phyloP scores from a whole-genome alignment of 768 basidiomycete species.

The Hygrophoropsis aurantiaca region DNA sequence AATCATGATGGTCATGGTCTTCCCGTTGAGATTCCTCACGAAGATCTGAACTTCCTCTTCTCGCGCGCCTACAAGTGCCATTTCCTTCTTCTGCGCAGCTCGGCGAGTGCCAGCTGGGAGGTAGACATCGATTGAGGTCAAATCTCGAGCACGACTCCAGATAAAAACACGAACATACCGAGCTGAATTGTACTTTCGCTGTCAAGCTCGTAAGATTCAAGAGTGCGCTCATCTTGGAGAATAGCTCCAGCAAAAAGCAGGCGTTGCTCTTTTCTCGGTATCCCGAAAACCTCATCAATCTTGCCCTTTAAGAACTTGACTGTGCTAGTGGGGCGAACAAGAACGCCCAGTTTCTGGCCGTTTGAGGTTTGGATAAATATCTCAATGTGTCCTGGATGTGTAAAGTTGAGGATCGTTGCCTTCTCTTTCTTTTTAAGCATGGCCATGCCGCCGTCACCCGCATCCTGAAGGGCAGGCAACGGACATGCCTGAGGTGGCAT shows the following conservation, averaged over 20 bases:
- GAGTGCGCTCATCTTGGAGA: constrained; percentile 48
- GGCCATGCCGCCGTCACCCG: not conserved
- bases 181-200: constrained; percentile 10
- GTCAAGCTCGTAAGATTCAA: constrained; percentile 14
- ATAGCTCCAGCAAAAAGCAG: constrained; percentile 51
- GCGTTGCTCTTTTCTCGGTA: constrained; percentile 31
- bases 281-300: constrained; percentile 1
- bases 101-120: not conserved
- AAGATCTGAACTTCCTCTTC: constrained; percentile 34
- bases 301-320: constrained; percentile 1
- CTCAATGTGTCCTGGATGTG: constrained; percentile 2
- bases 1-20: constrained; percentile 50
- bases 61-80: constrained; percentile 28
- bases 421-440: not conserved
- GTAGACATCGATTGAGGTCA: not conserved
- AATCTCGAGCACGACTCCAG: not conserved
- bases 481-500: constrained; percentile 4
- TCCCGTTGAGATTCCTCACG: constrained; percentile 42
- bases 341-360: constrained; percentile 1
- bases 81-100: not conserved
- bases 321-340: not conserved
- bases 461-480: not conserved
- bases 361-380: constrained; percentile 1
- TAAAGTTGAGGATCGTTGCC: not conserved
- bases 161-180: constrained; percentile 10